Base-by-base conservation (phyloP, 805 yeast species). In the Kurtzmaniella cleridarum region DNA sequence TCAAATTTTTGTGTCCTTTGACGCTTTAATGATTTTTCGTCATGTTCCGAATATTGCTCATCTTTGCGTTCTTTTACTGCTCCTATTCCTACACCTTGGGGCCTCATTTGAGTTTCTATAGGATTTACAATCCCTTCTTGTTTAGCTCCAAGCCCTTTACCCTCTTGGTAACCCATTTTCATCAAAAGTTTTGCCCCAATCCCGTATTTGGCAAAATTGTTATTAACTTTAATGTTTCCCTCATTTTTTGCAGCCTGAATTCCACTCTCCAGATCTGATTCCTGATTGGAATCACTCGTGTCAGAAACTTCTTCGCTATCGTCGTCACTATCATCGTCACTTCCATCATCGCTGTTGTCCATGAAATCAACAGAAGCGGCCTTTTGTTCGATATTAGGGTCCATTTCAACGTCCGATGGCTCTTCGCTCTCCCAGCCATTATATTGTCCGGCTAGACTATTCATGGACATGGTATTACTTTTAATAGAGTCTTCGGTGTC, bases 151-250 rank as follows among this genome's bases (percentile, higher is more conserved):
- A 91, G 70, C 0, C 97, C 98, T 50, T 75, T 68, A 0, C 98
- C 98, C 30, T 75, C 75, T 6, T 73, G 71, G 59, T 86, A 90
- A 0, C 98, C 98, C 98, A 91, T 90, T 45, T 79, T 75, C 43
- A 78, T 69, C 63, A 91, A 58, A 36, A 91, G 62, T 36, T 72
- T 61, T 2, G 95, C 95, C 28, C 98, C 98, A 29, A 88, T 77
- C 5, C 98, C 98, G 54, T 90, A 89, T 35, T 45, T 36, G 30
- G 27, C 16, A 15, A 4, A 44, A 27, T 13, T 38, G 34, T n/a
- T 30, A 24, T 12, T 24, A 3, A 12, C 9, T 7, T 58, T 65
- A 6, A 45, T 50, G 11, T 76, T 72, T 49, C 79, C 84, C 8
- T 5, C 7, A 5, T 5, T 20, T 8, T 20, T 8, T 20, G 5